Evolutionary conservation across 192 early-diverging fungal species (phyloP), one percentile per base, ranked within the genome.

Genomic region (Anaeromyces robustus): DNA sequence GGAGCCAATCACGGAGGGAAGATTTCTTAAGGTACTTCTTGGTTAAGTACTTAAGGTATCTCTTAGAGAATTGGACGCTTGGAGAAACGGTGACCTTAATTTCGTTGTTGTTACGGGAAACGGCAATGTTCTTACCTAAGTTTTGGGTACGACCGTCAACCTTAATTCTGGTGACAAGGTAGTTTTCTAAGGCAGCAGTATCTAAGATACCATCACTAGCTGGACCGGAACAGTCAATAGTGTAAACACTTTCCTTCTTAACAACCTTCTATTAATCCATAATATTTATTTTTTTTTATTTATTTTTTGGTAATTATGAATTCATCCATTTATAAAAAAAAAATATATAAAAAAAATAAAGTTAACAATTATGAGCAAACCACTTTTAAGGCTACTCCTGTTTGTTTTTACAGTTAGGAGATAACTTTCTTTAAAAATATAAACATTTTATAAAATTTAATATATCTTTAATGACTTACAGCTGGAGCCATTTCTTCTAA

Each of bases 1-100:
- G 96, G 85, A 99, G 89, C 93, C 93, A 98, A 91, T 99, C 97
- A 86, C 95, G 93, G 89, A 99, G 93, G 87, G 93, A 91, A 92
- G 97, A 89, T 94, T 99, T 97, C 95, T 99, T 99, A 89, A 99
- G 90, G 94, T 96, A 99, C 92, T 97, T 97, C 94, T 99, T 99
- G 90, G 97, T 95, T 80, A 99, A 93, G 94, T 99, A 99, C 94
- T 99, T 99, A 88, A 98, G 87, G 94, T 99, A 99, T 83, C 96
- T 94, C 94, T 99, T 99, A 86, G 96, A 93, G 89, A 98, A 94
- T 78, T 79, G 86, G 80, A 89, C 88, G 80, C 87, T 88, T 81
- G 86, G 84, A 88, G 87, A 89, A 85, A 92, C 87, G 83, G 91
- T 89, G 83, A 96, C 92, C 81, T 94, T 92, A 84, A 98, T 88